A percentile compares a stretch with the other conserved stretches of the same genome.
Conservation (phyloP, 768 basidiomycete genomes). For the Auricularia cornea region DNA sequence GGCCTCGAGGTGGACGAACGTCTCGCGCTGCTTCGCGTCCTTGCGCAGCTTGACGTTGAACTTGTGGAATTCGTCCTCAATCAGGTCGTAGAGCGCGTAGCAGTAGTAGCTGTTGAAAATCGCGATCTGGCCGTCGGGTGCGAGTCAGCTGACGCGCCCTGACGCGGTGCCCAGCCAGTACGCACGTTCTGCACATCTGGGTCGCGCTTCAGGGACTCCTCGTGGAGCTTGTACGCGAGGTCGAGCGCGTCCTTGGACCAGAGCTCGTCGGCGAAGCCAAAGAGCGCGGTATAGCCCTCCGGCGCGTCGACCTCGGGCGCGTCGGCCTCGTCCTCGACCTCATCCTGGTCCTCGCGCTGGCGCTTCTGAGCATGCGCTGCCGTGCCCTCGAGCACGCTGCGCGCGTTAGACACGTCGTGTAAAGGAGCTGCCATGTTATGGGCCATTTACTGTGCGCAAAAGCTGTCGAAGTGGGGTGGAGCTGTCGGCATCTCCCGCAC, state of each 20-base stretch:
- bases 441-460: too few species aligned
- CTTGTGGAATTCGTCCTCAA: not conserved
- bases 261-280: not conserved
- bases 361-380: not conserved
- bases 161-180: not conserved
- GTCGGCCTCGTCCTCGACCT: too few species aligned
- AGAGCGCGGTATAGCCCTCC: not conserved
- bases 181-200: not conserved
- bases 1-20: not conserved
- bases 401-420: not conserved
- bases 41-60: not conserved
- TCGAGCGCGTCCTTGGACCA: not conserved
- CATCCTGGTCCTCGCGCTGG: not conserved
- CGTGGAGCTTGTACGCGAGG: not conserved
- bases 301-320: not conserved
- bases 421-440: not conserved
- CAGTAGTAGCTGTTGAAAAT: not conserved
- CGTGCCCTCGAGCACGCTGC: not conserved
- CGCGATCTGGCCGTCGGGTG: not conserved
- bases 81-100: not conserved
- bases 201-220: not conserved
- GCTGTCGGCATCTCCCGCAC: too few species aligned
- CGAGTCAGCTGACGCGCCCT: not conserved
- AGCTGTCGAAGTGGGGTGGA: too few species aligned
- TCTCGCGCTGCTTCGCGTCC: not conserved